Percentiles rank a stretch among this genome's conserved stretches.
These are phyloP conservation scores for Persicaria maculosa DNA, from an alignment of 148 eudicot species.

Conservation along the genomic window DNA sequence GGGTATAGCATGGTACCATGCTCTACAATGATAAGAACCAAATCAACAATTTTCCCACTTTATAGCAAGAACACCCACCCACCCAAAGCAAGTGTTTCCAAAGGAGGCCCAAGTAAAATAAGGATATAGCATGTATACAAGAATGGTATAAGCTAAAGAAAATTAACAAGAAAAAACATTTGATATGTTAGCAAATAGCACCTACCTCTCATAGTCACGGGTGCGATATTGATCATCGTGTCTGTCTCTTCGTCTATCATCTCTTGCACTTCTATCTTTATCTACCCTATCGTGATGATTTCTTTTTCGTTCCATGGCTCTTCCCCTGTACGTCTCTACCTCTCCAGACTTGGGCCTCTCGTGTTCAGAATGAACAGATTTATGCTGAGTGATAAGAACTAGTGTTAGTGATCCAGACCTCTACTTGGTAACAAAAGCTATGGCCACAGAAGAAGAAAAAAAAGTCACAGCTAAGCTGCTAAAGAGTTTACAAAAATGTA, in stretches of 20 bases:
- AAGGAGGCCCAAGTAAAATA: not conserved
- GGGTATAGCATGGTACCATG: not conserved
- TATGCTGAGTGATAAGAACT: constrained; percentile 28
- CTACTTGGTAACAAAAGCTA: not conserved
- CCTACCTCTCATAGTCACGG: constrained; percentile 51
- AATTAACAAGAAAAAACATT: not conserved
- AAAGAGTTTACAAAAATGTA: too few species aligned
- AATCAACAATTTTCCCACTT: not conserved
- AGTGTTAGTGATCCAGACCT: not conserved
- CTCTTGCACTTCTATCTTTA: constrained; percentile 39
- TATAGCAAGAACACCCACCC: not conserved
- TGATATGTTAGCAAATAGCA: not conserved
- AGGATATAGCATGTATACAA: not conserved
- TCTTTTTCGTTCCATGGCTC: constrained; percentile 29
- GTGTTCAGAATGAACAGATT: constrained; percentile 31
- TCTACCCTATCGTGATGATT: constrained; percentile 39
- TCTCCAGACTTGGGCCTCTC: constrained; percentile 45
- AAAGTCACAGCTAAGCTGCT: not conserved
- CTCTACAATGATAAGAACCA: not conserved
- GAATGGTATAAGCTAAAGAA: not conserved
- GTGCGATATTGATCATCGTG: constrained; percentile 30
- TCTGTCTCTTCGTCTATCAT: constrained; percentile 47
- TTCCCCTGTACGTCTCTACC: constrained; percentile 25
- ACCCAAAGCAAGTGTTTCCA: not conserved
- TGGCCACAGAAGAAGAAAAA: not conserved